Evolutionary conservation across 768 basidiomycete genomes (phyloP), one percentile per base, ranked within the genome.

Genomic region (Pulveroboletus sp.): DNA sequence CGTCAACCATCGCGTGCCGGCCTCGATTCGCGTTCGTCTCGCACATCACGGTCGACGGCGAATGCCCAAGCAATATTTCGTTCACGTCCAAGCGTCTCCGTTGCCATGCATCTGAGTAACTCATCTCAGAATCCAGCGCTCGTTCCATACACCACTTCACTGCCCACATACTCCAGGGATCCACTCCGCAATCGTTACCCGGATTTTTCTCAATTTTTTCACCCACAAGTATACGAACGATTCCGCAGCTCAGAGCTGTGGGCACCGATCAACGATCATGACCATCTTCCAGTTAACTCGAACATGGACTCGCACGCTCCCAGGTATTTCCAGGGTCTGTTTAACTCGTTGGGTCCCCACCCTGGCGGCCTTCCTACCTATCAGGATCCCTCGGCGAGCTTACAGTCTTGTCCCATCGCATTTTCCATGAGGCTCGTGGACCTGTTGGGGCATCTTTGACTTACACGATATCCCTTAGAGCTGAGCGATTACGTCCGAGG

Each of bases 191-290:
- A 65, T 40, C 61, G 66, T 36, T 69, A 67, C 47, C 67, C 66
- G 27, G 65, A 67, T 50, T 67, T 67, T 37, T 68, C 66, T 41
- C 61, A 61, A 17, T 67, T 67, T 46, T 67, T 67, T 49, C 57
- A 33, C 15, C 57, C 66, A 1, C 35, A 15, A 15, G 58, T 43
- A 17, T 35, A 53, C 36, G 47, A 56, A n/a, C 58, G 32, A 50
- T 47, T 46, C 42, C 41, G 27, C 21, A 24, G 15, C 21, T 46
- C 50, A 27, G 39, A 42, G 31, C 17, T 38, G 44, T 28, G 36
- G 6, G 36, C 33, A 8, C 40, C 53, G 15, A 33, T 38, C 39
- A 15, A 35, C 36, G 10, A 40, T 15, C 48, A 41, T 13, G 9
- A 28, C n/a, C 33, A 21, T 11, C 27, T 30, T 31, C 11, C 38